Conservation (phyloP, 2,329 filamentous ascomycete genomes). For the Colletotrichum zoysiae region DNA sequence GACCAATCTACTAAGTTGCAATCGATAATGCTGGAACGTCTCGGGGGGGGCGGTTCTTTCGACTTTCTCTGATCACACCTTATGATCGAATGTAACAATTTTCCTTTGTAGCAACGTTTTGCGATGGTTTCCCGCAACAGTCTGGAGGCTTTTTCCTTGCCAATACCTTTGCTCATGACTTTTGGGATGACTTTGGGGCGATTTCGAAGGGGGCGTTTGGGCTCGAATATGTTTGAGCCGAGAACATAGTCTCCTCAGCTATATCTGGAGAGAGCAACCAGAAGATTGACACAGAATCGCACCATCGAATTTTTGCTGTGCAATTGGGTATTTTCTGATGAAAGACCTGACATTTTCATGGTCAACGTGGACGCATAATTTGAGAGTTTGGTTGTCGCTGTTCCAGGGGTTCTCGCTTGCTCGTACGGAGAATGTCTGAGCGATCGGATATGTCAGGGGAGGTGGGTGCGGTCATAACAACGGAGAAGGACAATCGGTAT, state of each 20-base stretch:
- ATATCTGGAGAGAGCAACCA: neutral
- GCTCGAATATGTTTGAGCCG: neutral
- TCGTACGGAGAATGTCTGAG: slow-evolving; percentile 35
- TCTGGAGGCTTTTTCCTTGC: slow-evolving; percentile 5
- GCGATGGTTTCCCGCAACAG: neutral
- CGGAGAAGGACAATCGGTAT: slow-evolving; percentile 12
- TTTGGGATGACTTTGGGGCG: slow-evolving; percentile 9
- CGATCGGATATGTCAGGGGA: slow-evolving; percentile 27
- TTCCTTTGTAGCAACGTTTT: slow-evolving; percentile 39
- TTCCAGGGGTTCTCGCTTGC: slow-evolving; percentile 13
- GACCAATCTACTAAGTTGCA: slow-evolving; percentile 55
- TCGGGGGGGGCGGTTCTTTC: neutral
- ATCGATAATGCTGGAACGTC: slow-evolving; percentile 3
- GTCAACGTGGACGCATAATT: neutral
- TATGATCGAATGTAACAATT: slow-evolving; percentile 5
- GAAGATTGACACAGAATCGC: slow-evolving; percentile 7
- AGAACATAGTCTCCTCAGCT: slow-evolving; percentile 9
- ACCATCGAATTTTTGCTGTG: neutral
- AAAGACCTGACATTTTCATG: neutral
- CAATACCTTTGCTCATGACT: slow-evolving; percentile 27
- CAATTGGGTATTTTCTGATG: neutral
- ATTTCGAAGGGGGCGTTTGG: slow-evolving; percentile 5
- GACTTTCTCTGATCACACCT: slow-evolving; percentile 15
- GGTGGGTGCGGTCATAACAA: slow-evolving; percentile 5
- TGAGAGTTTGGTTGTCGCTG: neutral